Base-by-base conservation (phyloP, 805 yeast species). In the Barnettozyma vustinii region DNA sequence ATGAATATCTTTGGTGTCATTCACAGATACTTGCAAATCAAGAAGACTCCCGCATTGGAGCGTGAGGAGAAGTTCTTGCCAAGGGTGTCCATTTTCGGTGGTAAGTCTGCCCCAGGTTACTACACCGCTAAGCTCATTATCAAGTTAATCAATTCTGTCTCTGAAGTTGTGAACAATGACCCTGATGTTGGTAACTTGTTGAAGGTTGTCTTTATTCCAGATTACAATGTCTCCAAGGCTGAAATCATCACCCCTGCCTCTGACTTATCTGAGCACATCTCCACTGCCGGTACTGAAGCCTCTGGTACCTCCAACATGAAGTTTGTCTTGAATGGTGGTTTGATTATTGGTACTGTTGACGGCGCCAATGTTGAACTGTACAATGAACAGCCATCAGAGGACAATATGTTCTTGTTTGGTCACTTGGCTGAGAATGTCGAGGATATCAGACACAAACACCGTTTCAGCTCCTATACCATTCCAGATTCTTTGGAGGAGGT, bases 71-170 rank as follows among this genome's bases (percentile, higher is more conserved):
- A 66, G 53, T 77, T 79, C 60, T 81, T 76, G 65, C 83, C 96
- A 51, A 87, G 84, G 63, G 94, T 87, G 49, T 77, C 82, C 40
- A 78, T 90, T 52, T 82, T 91, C 67, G 97, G 97, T 56, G 97
- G 97, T 64, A 90, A 91, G 70, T 86, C 95, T 51, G 97, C 97
- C 10, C 97, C 97, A n/a, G 97, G 97, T 56, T 90, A 90, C 67
- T 90, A 87, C 71, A 87, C 90, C 81, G 97, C 97, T 51, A 90
- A 90, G 70, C 79, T 86, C 50, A 87, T 90, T 61, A 91, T 90
- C 64, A 88, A 89, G 67, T 75, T 90, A 66, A 79, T 90, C 62
- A 90, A 87, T 66, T 69, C 86, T 47, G 97, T 89, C 36, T 83
- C 87, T 30, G 82, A 79, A 6, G 92, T 88, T 44, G 81, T 90